phyloP scores from a whole-genome alignment of 2,329 filamentous ascomycete genomes.

The Tolypocladium tropicale region DNA sequence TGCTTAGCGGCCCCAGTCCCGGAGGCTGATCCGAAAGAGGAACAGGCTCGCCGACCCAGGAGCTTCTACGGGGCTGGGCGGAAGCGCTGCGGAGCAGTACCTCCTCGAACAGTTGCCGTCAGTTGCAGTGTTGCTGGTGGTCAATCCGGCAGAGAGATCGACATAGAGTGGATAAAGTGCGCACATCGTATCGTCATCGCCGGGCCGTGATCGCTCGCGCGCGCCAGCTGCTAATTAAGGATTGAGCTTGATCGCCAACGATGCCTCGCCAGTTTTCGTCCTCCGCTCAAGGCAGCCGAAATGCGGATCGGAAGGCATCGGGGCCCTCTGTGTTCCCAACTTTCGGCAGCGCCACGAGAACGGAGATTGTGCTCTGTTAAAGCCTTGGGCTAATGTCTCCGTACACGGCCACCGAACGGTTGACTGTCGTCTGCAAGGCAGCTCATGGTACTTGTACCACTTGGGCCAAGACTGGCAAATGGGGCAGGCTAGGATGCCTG shows the following conservation, averaged over 20 bases:
- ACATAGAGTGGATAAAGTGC: background rate
- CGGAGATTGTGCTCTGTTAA: background rate
- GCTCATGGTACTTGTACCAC: background rate
- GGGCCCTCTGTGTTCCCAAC: background rate
- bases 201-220: background rate
- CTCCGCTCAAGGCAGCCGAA: no score
- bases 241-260: background rate
- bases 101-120: background rate
- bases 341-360: background rate
- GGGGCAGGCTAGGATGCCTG: background rate
- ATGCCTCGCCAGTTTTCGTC: no score
- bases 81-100: background rate
- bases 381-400: background rate
- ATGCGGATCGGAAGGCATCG: background rate
- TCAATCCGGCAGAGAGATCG: background rate
- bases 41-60: background rate
- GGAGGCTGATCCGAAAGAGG: conserved; percentile 6
- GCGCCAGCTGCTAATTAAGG: no score
- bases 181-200: background rate
- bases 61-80: background rate
- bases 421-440: background rate
- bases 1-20: background rate
- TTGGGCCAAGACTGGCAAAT: background rate
- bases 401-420: background rate
- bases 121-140: background rate